These are phyloP conservation scores for Boletus sp. DNA, from an alignment of 768 basidiomycete genomes.

Conservation along the genomic window DNA sequence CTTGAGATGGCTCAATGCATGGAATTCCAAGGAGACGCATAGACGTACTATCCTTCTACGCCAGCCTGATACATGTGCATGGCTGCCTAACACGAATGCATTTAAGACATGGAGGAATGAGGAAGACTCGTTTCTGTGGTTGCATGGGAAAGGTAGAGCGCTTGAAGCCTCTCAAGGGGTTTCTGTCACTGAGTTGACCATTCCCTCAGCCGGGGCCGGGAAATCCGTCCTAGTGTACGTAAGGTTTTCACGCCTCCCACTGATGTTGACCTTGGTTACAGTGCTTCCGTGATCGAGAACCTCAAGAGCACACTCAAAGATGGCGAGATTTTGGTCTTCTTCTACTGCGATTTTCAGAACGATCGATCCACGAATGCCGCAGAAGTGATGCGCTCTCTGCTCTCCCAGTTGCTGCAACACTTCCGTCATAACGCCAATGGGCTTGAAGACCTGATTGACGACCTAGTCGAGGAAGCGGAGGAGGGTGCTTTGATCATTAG, in stretches of 20 bases:
- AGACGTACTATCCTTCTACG: too few species aligned
- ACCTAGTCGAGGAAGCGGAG: background rate
- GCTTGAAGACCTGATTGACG: background rate
- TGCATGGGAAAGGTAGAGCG: slow-evolving; percentile 14
- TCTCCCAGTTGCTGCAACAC: slow-evolving; percentile 14
- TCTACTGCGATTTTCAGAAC: slow-evolving; percentile 24
- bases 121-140: slow-evolving; percentile 5
- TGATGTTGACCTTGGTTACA: background rate
- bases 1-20: too few species aligned
- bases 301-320: background rate
- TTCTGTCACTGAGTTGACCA: background rate
- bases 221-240: slow-evolving; percentile 18
- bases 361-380: slow-evolving; percentile 5
- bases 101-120: too few species aligned
- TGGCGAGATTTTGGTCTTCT: slow-evolving; percentile 5
- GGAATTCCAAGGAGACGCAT: too few species aligned
- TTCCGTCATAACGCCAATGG: background rate
- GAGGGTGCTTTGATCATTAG: background rate
- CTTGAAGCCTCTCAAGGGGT: background rate
- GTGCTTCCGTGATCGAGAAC: slow-evolving; percentile 14
- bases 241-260: fast-evolving
- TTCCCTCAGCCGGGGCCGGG: slow-evolving; percentile 11
- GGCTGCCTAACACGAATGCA: too few species aligned
- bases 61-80: too few species aligned
- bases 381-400: slow-evolving; percentile 16